Conservation (phyloP, 2,329 filamentous ascomycete species). For the Penicillium sp. region DNA sequence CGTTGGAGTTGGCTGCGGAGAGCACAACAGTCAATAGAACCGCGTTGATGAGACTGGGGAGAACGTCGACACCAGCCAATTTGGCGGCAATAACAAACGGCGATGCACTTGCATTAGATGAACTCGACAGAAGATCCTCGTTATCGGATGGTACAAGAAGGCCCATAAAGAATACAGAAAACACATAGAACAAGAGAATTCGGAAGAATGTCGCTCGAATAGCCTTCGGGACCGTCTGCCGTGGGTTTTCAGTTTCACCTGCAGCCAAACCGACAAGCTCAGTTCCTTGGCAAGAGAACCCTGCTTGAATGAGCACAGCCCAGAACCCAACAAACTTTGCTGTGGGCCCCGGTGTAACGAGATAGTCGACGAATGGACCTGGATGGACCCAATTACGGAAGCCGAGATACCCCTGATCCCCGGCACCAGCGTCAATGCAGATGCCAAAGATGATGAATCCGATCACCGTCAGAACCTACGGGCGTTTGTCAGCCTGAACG, state of each 20-base stretch:
- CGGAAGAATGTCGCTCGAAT: slow-evolving; percentile 15
- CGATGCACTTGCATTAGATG: slow-evolving; percentile 10
- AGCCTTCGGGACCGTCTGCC: slow-evolving; percentile 11
- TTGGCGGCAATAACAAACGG: slow-evolving; percentile 18
- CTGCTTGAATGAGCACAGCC: slow-evolving; percentile 13
- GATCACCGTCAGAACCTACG: slow-evolving; percentile 4
- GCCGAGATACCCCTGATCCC: slow-evolving; percentile 10
- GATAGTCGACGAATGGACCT: slow-evolving; percentile 11
- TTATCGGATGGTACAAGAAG: slow-evolving; percentile 14
- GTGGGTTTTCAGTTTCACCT: slow-evolving; percentile 17
- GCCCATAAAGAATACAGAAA: slow-evolving; percentile 16
- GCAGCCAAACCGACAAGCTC: slow-evolving; percentile 15
- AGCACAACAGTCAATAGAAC: slow-evolving; percentile 14
- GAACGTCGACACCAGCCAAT: slow-evolving; percentile 10
- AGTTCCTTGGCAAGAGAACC: slow-evolving; percentile 14
- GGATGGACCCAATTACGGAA: slow-evolving; percentile 16
- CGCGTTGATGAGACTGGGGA: slow-evolving; percentile 14
- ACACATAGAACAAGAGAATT: slow-evolving; percentile 13
- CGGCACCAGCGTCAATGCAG: slow-evolving; percentile 13
- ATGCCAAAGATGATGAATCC: slow-evolving; percentile 15
- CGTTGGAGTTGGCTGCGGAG: slow-evolving; percentile 14
- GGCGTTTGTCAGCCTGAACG: neutral
- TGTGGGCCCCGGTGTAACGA: slow-evolving; percentile 9
- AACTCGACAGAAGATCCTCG: slow-evolving; percentile 1
- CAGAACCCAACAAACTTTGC: slow-evolving; percentile 16